These are phyloP conservation scores for Xerocomus spinulosus DNA, from an alignment of 768 basidiomycete species.

Conservation along the genomic window DNA sequence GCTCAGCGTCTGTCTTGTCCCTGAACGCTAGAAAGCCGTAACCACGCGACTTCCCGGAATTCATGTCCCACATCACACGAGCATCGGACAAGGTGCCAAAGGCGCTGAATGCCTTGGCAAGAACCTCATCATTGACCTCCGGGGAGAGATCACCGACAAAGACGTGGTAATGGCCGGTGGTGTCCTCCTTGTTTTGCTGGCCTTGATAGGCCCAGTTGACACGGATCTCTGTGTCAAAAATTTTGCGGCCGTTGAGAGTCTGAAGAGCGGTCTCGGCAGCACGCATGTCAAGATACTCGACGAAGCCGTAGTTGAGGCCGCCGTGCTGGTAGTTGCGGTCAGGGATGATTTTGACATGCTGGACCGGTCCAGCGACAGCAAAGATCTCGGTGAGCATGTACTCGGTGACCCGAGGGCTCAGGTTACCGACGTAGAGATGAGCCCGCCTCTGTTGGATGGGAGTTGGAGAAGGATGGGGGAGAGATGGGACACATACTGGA, in stretches of 20 bases:
- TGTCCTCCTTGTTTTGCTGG: slow-evolving; percentile 98
- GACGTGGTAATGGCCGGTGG: slow-evolving; percentile 94
- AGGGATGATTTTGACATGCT: slow-evolving; percentile 99
- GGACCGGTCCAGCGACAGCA: slow-evolving; percentile 93
- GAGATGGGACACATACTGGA: slow-evolving; percentile 48
- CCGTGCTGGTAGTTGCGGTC: slow-evolving; percentile 99
- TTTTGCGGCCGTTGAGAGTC: slow-evolving; percentile 98
- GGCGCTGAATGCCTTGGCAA: slow-evolving; percentile 94
- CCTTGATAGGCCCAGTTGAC: slow-evolving; percentile 99
- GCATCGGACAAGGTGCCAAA: slow-evolving; percentile 97
- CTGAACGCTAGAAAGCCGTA: slow-evolving; percentile 98
- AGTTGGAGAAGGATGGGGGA: not conserved
- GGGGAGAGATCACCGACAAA: slow-evolving; percentile 99
- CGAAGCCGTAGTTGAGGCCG: slow-evolving; percentile 98
- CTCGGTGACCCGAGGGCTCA: slow-evolving; percentile 96
- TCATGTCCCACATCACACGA: slow-evolving; percentile 99
- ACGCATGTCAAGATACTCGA: slow-evolving; percentile 98
- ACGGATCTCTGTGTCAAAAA: slow-evolving; percentile 98
- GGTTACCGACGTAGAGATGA: slow-evolving; percentile 98
- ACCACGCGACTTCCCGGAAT: slow-evolving; percentile 96
- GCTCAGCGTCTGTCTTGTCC: slow-evolving; percentile 98
- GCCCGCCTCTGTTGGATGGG: slow-evolving; percentile 65
- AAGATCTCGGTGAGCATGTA: slow-evolving; percentile 99
- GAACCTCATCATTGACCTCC: slow-evolving; percentile 96
- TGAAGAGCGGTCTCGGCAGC: slow-evolving; percentile 98